Evolutionary conservation across 1,284 basidiomycete species (phyloP), one percentile per base, ranked within the genome.

Genomic region (Mycena sp.): DNA sequence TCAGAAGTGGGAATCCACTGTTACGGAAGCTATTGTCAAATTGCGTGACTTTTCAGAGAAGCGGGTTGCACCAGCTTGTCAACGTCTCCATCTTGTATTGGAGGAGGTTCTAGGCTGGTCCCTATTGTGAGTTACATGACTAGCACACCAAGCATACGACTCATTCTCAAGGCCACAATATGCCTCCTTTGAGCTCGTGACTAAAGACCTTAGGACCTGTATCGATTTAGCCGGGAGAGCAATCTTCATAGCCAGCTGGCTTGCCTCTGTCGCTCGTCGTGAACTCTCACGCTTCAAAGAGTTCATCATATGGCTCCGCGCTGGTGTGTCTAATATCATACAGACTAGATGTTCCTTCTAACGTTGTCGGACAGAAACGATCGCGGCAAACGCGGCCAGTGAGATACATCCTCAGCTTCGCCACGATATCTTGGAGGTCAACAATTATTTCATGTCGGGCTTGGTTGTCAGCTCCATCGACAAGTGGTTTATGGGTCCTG

Each of bases 51-150:
- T 83, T 71, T 82, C 89, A 25, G 89, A 90, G 71, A 85, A 87
- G 67, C 84, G 86, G 55, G 76, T 92, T 37, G 83, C 85, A 11
- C 90, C 90, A 45, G 91, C 91, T 35, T 86, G 87, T 62, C 92
- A 94, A 73, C 86, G 92, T 35, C 74, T 93, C 38, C 85, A 91
- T 70, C 77, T 94, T 37, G 80, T 93, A 30, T 71, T 94, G 65
- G 87, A 92, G 70, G 92, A 94, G 77, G 80, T 91, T 56, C 81
- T 83, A 67, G 92, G 91, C 46, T 93, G 91, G 91, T 84, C 90
- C 30, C 77, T 81, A 68, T 74, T 93, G 92, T 93, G 75, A 78
- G 88, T 76, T 29, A 50, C 30, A 26, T 48, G 62, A 50, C 26
- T 61, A 49, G 51, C 45, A 11, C 29, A 19, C 19, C 45, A 32